These are phyloP conservation scores for Roridomyces roridus DNA, from an alignment of 768 basidiomycete genomes.

Conservation along the genomic window DNA sequence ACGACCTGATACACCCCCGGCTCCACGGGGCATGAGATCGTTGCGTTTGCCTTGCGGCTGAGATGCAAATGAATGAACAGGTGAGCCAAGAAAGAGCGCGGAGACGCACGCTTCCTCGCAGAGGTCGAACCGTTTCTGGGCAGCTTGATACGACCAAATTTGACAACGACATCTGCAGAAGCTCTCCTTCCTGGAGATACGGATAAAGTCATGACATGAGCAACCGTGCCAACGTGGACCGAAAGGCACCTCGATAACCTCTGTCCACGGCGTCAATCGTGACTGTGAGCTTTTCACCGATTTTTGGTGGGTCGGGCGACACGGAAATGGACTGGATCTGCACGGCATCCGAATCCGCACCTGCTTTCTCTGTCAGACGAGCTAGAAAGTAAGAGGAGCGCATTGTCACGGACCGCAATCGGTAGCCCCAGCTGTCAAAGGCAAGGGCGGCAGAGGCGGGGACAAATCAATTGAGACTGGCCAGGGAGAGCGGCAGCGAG, in stretches of 20 bases:
- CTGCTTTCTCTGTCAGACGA: slow-evolving; percentile 30
- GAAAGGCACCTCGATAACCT: slow-evolving; percentile 58
- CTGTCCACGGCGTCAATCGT: slow-evolving; percentile 51
- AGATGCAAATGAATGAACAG: not conserved
- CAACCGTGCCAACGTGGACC: not conserved
- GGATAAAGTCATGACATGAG: not conserved
- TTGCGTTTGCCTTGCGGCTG: slow-evolving; percentile 61
- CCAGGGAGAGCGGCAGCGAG: slow-evolving; percentile 7
- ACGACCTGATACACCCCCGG: slow-evolving; percentile 58
- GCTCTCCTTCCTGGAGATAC: slow-evolving; percentile 19
- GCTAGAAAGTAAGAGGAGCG: not conserved
- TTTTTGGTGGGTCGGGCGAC: slow-evolving; percentile 71
- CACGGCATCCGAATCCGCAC: slow-evolving; percentile 40
- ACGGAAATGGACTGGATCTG: slow-evolving; percentile 59
- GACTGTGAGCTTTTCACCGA: slow-evolving; percentile 71
- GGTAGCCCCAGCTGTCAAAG: slow-evolving; percentile 52
- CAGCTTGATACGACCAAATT: slow-evolving; percentile 75
- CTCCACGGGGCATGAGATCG: slow-evolving; percentile 69
- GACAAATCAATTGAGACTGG: slow-evolving; percentile 19
- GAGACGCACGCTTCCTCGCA: slow-evolving; percentile 75
- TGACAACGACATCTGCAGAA: slow-evolving; percentile 45
- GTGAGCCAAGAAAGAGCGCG: slow-evolving; percentile 13
- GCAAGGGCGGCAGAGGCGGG: slow-evolving; percentile 33
- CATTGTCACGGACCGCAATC: slow-evolving; percentile 58
- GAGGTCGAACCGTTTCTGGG: slow-evolving; percentile 69